Evolutionary conservation across 2,329 filamentous ascomycete genomes (phyloP), one percentile per base, ranked within the genome.

Genomic region (Fusarium udum): DNA sequence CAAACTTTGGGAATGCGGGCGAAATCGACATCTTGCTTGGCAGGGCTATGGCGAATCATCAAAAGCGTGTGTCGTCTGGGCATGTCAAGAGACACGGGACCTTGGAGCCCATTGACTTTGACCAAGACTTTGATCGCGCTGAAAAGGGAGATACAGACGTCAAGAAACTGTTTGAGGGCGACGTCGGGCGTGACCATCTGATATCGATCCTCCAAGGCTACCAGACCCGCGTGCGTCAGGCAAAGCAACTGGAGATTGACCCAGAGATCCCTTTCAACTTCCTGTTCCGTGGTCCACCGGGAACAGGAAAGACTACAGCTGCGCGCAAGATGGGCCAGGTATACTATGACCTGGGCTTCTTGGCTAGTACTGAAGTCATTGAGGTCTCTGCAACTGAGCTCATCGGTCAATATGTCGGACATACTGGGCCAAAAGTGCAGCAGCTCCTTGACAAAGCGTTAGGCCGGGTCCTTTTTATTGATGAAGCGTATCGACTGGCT

Each of bases 281-380:
- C 72, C 75, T 94, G 0, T 94, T 94, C 81, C 86, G 88, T 1
- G 92, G 92, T 0, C 82, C 83, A 0, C 90, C 90, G 20, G 91
- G 90, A 0, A 94, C 92, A 0, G 93, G 92, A 0, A 95, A 95
- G 76, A 94, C 92, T 0, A 91, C 90, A 0, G 93, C 85, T 0
- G 93, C 93, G 0, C 83, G 87, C n/a, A 92, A 91, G 69, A 93
- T 95, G 86, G 92, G 92, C 7, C 88, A 93, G 69, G 84, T 95
- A 0, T 95, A 89, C 76, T 95, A 93, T 76, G 90, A 95, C 73
- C 89, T 94, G 85, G 92, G 92, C 0, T 88, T 95, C 39, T 82
- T 95, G 1, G 81, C 88, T 0, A 84, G 84, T 0, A 86, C 85
- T 0, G 87, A 91, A 32, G 90, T 94, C 0, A 78, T 90, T 0